Evolutionary conservation across 2,329 filamentous ascomycete species (phyloP).

Genomic region (Huntiella bhutanensis): DNA sequence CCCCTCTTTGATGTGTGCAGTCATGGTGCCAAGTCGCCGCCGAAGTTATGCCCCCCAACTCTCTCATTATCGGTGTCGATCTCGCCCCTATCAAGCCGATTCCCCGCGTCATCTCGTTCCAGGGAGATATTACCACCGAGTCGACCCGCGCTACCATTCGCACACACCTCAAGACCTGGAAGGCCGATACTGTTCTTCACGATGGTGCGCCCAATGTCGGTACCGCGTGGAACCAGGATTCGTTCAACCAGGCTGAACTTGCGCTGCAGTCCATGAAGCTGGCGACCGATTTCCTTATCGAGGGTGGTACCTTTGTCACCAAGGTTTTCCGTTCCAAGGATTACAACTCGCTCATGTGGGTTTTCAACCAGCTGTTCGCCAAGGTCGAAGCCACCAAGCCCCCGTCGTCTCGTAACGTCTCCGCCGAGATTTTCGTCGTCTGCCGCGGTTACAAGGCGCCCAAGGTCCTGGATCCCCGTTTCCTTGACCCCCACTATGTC

Average conservation of each 20-base stretch:
- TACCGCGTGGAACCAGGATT: conserved; percentile 95
- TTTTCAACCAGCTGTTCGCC: conserved; percentile 88
- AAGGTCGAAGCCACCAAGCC: conserved; percentile 97
- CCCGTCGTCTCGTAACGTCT: conserved; percentile 86
- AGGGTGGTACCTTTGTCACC: conserved; percentile 85
- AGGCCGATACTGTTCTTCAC: conserved; percentile 86
- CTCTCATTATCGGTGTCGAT: conserved; percentile 87
- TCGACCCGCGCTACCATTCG: conserved; percentile 84
- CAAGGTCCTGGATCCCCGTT: conserved; percentile 78
- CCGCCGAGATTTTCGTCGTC: conserved; percentile 95
- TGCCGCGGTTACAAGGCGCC: conserved; percentile 91
- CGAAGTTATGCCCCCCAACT: conserved; percentile 80
- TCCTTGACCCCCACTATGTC: conserved; percentile 73
- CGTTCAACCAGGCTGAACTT: conserved; percentile 90
- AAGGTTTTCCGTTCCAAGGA: conserved; percentile 97
- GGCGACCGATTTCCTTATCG: conserved; percentile 77
- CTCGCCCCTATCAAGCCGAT: conserved; percentile 90
- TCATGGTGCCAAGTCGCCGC: conserved; percentile 95
- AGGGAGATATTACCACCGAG: conserved; percentile 94
- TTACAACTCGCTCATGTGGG: conserved; percentile 90
- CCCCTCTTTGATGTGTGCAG: conserved; percentile 20
- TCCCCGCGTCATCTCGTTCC: conserved; percentile 82
- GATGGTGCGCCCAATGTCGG: conserved; percentile 96
- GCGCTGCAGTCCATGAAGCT: conserved; percentile 80
- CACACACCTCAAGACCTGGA: conserved; percentile 84